Evolutionary conservation across 352 stramenopile species (phyloP).

Genomic region (Aphanomyces stellatus): DNA sequence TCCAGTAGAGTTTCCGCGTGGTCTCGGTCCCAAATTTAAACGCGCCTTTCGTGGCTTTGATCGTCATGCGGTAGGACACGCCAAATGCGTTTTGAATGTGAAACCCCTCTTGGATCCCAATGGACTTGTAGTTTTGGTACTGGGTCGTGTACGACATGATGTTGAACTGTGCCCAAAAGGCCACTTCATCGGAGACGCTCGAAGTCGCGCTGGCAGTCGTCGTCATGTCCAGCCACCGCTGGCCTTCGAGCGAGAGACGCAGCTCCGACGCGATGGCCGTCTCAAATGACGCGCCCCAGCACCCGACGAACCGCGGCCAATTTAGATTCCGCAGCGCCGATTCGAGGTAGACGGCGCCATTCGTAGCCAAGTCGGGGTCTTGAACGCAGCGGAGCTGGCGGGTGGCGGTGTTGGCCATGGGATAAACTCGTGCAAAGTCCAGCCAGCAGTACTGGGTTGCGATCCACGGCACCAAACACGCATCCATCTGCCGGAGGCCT

Average conservation of each 20-base stretch:
- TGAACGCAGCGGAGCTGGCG: background rate
- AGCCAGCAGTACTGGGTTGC: too few relatives aligned
- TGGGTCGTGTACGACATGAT: slow-evolving; percentile 1
- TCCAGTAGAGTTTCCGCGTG: slow-evolving; percentile 10
- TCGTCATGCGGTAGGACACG: background rate
- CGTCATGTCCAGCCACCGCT: too few relatives aligned
- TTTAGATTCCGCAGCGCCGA: background rate
- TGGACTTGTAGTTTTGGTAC: slow-evolving; percentile 15
- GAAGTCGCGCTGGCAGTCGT: too few relatives aligned
- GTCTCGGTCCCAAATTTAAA: background rate
- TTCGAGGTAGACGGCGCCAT: slow-evolving; percentile 10
- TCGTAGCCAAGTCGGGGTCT: background rate
- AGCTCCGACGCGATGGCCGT: background rate
- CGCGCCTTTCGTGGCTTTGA: background rate
- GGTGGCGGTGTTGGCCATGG: background rate
- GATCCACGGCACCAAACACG: slow-evolving; percentile 11
- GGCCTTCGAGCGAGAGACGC: too few relatives aligned
- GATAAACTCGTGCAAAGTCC: background rate
- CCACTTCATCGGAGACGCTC: background rate
- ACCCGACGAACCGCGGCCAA: background rate
- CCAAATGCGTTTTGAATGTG: slow-evolving; percentile 6
- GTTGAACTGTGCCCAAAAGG: background rate
- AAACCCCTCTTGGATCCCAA: slow-evolving; percentile 1
- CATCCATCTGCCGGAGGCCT: background rate
- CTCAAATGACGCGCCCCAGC: slow-evolving; percentile 8